These are phyloP conservation scores for Saccharomycopsis fermentans DNA, from an alignment of 805 yeast genomes.

Conservation along the genomic window DNA sequence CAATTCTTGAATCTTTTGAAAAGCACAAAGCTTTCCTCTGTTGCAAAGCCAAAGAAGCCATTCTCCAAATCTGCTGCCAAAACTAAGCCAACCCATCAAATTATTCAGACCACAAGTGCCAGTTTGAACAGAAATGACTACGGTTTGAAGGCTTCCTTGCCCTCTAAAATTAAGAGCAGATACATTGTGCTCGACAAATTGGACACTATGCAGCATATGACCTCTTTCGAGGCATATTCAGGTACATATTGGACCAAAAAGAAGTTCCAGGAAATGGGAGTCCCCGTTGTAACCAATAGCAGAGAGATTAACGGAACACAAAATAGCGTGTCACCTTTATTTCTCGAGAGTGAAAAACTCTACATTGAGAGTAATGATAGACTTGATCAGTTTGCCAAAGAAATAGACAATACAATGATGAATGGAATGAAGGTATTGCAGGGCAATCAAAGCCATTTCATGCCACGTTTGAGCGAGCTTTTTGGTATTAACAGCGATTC, in stretches of 20 bases:
- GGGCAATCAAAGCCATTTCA: neutral
- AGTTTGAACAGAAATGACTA: constrained; percentile 57
- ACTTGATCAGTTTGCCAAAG: neutral
- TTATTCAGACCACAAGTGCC: constrained; percentile 58
- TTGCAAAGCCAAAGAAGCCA: constrained; percentile 25
- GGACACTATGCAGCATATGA: constrained; percentile 57
- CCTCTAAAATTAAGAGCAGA: constrained; percentile 47
- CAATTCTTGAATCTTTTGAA: constrained; percentile 14
- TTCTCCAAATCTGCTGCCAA: constrained; percentile 22
- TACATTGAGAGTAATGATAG: neutral
- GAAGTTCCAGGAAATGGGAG: constrained; percentile 60
- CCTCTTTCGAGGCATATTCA: constrained; percentile 57
- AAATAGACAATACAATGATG: neutral
- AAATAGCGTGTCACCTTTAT: neutral
- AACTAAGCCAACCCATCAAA: constrained; percentile 56
- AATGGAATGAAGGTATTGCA: neutral
- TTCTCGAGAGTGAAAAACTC: neutral
- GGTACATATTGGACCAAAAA: constrained; percentile 50
- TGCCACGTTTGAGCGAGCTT: constrained; percentile 10
- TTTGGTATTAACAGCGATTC: constrained; percentile 22
- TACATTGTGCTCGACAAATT: constrained; percentile 55
- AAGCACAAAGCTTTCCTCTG: constrained; percentile 27
- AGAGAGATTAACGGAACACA: constrained; percentile 4
- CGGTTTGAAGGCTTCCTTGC: constrained; percentile 67
- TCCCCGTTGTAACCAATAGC: constrained; percentile 33